A percentile compares a stretch with the other conserved stretches of the same genome.
These are phyloP conservation scores for Leucocoprinus leucothites DNA, from an alignment of 768 basidiomycete species.

Conservation along the genomic window DNA sequence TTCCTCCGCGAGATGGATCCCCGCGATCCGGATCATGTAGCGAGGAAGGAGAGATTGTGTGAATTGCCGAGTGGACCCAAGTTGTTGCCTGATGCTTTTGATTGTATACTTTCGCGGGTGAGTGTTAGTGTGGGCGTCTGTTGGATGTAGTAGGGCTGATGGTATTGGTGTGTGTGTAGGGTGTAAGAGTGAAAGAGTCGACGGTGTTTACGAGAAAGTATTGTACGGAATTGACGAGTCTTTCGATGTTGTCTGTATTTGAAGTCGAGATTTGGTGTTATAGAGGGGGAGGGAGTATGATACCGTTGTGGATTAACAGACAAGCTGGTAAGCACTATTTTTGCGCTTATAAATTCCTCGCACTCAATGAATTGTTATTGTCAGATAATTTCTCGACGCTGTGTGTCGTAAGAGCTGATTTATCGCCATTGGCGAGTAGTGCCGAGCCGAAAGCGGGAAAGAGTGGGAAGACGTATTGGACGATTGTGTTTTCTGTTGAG, in stretches of 20 bases:
- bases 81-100: constrained; percentile 79
- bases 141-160: not conserved
- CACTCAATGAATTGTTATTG: not conserved
- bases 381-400: constrained; percentile 72
- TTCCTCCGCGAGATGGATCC: constrained; percentile 67
- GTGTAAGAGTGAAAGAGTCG: constrained; percentile 76
- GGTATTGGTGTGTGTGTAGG: constrained; percentile 30
- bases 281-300: constrained; percentile 58
- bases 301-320: constrained; percentile 75
- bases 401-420: constrained; percentile 74
- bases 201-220: constrained; percentile 81
- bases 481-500: constrained; percentile 80
- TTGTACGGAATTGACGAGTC: constrained; percentile 74
- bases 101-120: constrained; percentile 73
- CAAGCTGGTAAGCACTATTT: constrained; percentile 43
- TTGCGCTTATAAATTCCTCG: not conserved
- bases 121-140: constrained; percentile 20
- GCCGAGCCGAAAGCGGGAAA: constrained; percentile 64
- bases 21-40: constrained; percentile 61
- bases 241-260: constrained; percentile 74
- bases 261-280: constrained; percentile 87
- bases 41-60: constrained; percentile 62
- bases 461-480: constrained; percentile 75
- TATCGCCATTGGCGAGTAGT: constrained; percentile 69
- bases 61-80: constrained; percentile 77